Percentiles rank a stretch among this genome's conserved stretches.
These are phyloP conservation scores for Solanum hybrid DNA, from an alignment of 305 asterid species.

Conservation along the genomic window DNA sequence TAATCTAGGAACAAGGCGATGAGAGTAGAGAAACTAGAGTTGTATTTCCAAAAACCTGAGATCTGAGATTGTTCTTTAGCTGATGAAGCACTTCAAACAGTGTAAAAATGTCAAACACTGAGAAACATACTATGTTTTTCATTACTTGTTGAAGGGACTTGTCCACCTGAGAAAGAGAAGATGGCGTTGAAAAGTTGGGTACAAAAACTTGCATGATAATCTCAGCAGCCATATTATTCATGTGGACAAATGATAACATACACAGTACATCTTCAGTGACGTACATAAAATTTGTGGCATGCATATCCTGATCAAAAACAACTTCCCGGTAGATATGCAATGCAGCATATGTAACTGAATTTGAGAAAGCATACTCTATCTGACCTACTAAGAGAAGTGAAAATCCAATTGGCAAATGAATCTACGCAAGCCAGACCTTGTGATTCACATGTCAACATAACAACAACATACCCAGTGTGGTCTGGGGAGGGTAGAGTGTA, in stretches of 20 bases:
- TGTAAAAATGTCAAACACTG: constrained; percentile 63
- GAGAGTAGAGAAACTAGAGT: neutral
- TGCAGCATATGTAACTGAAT: neutral
- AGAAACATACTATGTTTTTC: constrained; percentile 50
- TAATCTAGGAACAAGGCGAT: neutral
- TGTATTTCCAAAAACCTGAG: constrained; percentile 33
- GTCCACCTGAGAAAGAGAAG: constrained; percentile 26
- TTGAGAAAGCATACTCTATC: neutral
- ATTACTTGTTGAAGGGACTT: constrained; percentile 32
- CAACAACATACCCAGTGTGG: neutral
- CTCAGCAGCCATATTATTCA: neutral
- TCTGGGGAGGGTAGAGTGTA: neutral
- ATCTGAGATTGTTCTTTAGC: constrained; percentile 33
- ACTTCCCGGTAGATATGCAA: neutral
- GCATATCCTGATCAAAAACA: neutral
- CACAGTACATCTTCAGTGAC: neutral
- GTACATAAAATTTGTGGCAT: neutral
- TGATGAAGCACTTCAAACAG: constrained; percentile 65
- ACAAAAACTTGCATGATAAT: neutral
- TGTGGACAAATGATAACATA: neutral
- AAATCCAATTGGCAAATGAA: neutral
- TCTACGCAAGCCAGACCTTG: neutral
- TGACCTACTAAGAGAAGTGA: neutral
- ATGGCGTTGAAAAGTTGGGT: neutral
- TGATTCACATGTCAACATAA: neutral